Percentiles rank a stretch among this genome's conserved stretches.
phyloP scores from a whole-genome alignment of 768 basidiomycete genomes.

The Cystoderma amianthinum region DNA sequence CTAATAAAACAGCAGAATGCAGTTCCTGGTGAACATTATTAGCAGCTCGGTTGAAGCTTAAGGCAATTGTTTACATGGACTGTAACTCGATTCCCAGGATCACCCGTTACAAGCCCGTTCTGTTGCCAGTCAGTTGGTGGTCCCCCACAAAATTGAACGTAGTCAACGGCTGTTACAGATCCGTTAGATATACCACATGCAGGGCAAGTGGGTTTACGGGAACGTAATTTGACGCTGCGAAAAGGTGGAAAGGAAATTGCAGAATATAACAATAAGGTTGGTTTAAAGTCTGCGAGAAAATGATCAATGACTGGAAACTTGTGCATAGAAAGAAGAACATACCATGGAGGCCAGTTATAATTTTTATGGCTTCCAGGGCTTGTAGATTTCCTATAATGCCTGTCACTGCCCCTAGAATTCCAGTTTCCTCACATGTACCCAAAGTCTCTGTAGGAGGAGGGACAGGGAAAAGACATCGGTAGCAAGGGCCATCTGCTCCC shows the following conservation, averaged over 20 bases:
- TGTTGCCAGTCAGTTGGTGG: constrained; percentile 57
- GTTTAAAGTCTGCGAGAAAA: constrained; percentile 39
- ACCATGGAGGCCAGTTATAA: constrained; percentile 66
- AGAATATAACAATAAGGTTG: constrained; percentile 69
- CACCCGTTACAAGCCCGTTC: constrained; percentile 38
- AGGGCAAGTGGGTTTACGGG: constrained; percentile 61
- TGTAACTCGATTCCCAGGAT: constrained; percentile 32
- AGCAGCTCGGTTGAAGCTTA: no score
- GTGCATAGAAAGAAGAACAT: constrained; percentile 6
- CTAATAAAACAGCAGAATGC: constrained; percentile 6
- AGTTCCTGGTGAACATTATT: constrained; percentile 21
- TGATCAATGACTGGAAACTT: background rate
- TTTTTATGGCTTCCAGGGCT: constrained; percentile 83
- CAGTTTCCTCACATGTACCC: constrained; percentile 83
- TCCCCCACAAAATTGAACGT: constrained; percentile 85
- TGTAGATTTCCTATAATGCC: constrained; percentile 88
- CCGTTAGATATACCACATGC: constrained; percentile 58
- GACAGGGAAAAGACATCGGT: constrained; percentile 87
- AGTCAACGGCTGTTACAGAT: constrained; percentile 50
- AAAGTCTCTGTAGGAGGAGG: constrained; percentile 58
- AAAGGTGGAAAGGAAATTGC: constrained; percentile 68
- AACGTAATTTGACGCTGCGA: constrained; percentile 75
- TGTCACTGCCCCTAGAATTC: constrained; percentile 83
- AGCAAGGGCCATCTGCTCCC: constrained; percentile 73
- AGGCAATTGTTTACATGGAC: constrained; percentile 36